Evolutionary conservation across 83 land plant genomes (phyloP).

Genomic region (Picea engelmannii): DNA sequence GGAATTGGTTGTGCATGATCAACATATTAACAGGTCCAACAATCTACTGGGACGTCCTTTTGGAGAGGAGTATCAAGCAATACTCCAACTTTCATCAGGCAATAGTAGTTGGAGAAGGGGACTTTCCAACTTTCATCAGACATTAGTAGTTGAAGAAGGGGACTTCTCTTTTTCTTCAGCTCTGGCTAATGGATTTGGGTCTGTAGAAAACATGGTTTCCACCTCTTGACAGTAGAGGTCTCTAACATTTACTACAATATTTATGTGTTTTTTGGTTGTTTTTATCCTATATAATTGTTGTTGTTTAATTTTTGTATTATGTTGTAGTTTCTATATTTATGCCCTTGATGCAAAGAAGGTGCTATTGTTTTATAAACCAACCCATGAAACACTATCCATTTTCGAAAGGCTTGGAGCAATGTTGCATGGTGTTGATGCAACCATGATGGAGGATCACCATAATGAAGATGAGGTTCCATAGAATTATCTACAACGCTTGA

Average conservation of each 20-base stretch:
- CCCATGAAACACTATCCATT: not conserved
- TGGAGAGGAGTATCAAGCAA: no score
- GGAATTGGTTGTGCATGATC: not conserved
- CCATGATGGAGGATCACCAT: no score
- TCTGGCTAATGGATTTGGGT: no score
- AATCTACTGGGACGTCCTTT: no score
- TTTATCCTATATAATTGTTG: not conserved
- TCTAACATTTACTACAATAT: not conserved
- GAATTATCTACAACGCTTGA: no score
- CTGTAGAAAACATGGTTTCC: not conserved
- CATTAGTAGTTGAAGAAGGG: no score
- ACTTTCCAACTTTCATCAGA: no score
- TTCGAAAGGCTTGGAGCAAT: not conserved
- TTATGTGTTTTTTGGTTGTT: not conserved
- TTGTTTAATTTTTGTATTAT: not conserved
- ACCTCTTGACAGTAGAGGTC: not conserved
- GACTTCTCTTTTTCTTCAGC: no score
- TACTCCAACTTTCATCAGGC: not conserved
- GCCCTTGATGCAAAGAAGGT: not conserved
- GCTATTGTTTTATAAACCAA: not conserved
- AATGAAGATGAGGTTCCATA: no score
- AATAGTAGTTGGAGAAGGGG: no score
- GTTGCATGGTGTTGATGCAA: no score
- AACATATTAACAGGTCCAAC: no score
- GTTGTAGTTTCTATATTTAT: not conserved